These are phyloP conservation scores for Rugosomyces carneus DNA, from an alignment of 1,284 basidiomycete species.

Conservation along the genomic window DNA sequence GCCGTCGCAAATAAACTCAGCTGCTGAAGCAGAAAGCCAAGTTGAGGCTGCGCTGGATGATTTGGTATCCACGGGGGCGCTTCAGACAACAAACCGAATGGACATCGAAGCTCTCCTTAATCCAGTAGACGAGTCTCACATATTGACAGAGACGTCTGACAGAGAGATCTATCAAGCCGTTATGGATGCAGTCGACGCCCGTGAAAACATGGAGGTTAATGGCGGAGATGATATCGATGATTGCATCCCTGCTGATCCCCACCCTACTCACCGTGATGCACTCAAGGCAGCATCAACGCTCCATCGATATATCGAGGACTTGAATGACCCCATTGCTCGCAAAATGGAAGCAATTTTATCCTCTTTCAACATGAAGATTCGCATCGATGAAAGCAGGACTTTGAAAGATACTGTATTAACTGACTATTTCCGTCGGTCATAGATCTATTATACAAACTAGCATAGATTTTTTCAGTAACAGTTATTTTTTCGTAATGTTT, in stretches of 20 bases:
- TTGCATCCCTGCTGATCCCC: background rate
- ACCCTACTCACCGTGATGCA: background rate
- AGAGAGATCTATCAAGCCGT: background rate
- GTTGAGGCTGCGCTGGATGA: background rate
- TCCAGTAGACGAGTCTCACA: background rate
- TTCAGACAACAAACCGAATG: background rate
- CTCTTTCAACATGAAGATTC: background rate
- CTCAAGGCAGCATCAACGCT: background rate
- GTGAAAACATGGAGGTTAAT: background rate
- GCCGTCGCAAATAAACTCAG: background rate
- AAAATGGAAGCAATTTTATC: background rate
- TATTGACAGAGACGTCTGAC: background rate
- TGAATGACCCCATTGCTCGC: background rate
- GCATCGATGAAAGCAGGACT: background rate
- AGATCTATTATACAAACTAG: background rate
- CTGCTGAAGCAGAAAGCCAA: background rate
- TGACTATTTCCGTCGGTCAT: background rate
- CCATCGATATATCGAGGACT: background rate
- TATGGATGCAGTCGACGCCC: background rate
- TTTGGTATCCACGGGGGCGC: background rate
- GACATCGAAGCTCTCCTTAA: background rate
- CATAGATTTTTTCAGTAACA: too few species aligned
- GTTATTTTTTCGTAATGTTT: background rate
- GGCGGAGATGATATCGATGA: background rate
- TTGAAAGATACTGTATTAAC: background rate